Evolutionary conservation across 495 filamentous ascomycete genomes (phyloP).

Genomic region (Hyphodiscus hymeniophilus): DNA sequence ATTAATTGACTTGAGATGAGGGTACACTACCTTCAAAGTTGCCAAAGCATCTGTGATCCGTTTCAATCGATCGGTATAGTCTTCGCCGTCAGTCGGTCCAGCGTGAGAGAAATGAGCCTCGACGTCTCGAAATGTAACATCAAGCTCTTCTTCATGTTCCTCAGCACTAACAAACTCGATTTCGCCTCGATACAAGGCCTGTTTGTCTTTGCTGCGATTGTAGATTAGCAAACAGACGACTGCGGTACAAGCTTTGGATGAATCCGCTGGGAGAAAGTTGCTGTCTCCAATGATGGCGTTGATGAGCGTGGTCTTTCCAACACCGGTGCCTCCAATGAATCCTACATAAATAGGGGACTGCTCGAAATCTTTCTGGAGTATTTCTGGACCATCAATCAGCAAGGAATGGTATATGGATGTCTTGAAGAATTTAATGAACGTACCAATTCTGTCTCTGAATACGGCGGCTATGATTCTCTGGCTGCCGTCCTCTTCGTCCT

Average conservation of each 20-base stretch:
- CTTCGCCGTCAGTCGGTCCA: too few species aligned
- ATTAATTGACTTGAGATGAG: slow-evolving; percentile 39
- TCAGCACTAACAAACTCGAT: slow-evolving; percentile 50
- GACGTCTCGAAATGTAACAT: not conserved
- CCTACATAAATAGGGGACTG: not conserved
- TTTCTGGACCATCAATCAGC: too few species aligned
- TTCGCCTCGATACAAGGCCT: slow-evolving; percentile 44
- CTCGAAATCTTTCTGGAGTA: too few species aligned
- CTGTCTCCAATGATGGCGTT: not conserved
- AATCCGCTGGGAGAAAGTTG: not conserved
- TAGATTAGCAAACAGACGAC: not conserved
- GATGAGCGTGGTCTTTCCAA: not conserved
- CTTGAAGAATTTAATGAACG: too few species aligned
- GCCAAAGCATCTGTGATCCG: slow-evolving; percentile 40
- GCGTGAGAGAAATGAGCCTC: slow-evolving; percentile 28
- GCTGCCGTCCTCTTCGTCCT: too few species aligned
- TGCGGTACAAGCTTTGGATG: not conserved
- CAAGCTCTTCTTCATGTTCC: slow-evolving; percentile 51
- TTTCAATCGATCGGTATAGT: too few species aligned
- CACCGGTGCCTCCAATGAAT: not conserved
- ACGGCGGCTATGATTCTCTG: too few species aligned
- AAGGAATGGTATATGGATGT: too few species aligned
- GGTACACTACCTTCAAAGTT: slow-evolving; percentile 60
- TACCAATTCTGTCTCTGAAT: too few species aligned
- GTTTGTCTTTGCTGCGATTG: slow-evolving; percentile 25